phyloP scores from a whole-genome alignment of 2,329 filamentous ascomycete genomes.

The Botrytis galanthina region DNA sequence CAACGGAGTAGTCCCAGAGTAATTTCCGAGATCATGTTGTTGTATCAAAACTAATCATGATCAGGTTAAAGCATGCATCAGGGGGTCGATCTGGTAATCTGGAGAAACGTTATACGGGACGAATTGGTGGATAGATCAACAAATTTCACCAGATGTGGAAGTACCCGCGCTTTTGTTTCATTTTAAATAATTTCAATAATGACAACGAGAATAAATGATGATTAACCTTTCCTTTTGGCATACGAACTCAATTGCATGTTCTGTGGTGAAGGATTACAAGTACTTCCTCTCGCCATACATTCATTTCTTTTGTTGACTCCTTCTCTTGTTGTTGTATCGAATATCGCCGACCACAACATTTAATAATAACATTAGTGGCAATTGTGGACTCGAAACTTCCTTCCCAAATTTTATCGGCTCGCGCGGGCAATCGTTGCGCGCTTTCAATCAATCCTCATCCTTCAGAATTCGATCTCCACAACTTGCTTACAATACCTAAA shows the following conservation, averaged over 20 bases:
- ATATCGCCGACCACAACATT: too few relatives aligned
- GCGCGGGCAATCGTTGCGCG: neutral
- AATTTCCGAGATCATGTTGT: neutral
- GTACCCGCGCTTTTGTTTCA: neutral
- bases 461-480: neutral
- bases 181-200: neutral
- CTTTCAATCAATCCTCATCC: conserved; percentile 3
- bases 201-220: neutral
- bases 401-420: neutral
- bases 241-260: neutral
- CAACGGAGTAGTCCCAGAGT: neutral
- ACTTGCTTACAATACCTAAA: neutral
- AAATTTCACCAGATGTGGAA: neutral
- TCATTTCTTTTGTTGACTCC: neutral
- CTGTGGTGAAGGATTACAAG: neutral
- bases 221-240: neutral
- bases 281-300: neutral
- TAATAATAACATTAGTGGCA: neutral
- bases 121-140: neutral
- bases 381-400: neutral
- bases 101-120: neutral
- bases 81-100: neutral
- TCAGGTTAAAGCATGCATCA: neutral
- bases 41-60: neutral
- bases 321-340: neutral